Percentiles rank a stretch among this genome's conserved stretches.
These are phyloP conservation scores for Populus tomentosa DNA, from an alignment of 441 rosid genomes.

Conservation along the genomic window DNA sequence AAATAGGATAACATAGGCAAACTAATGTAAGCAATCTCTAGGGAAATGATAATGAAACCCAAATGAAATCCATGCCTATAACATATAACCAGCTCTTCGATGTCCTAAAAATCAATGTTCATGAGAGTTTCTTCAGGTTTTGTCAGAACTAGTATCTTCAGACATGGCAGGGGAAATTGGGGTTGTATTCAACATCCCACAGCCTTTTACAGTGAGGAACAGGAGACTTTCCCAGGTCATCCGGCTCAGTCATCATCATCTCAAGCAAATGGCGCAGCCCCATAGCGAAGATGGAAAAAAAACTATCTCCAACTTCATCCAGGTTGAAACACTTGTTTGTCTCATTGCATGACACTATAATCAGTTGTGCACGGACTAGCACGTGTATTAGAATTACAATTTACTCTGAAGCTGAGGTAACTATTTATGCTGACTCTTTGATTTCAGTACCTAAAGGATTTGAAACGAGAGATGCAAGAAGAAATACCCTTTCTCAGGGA, in stretches of 20 bases:
- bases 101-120: slow-evolving; percentile 14
- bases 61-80: not conserved
- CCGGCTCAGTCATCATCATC: slow-evolving; percentile 66
- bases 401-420: not conserved
- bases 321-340: slow-evolving; percentile 33
- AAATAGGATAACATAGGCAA: not conserved
- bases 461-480: slow-evolving; percentile 37
- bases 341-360: not conserved
- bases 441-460: slow-evolving; percentile 42
- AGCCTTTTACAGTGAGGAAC: slow-evolving; percentile 83
- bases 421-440: slow-evolving; percentile 8
- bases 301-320: slow-evolving; percentile 43
- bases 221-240: slow-evolving; percentile 83
- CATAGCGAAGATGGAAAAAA: slow-evolving; percentile 47
- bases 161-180: slow-evolving; percentile 92
- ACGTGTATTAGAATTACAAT: not conserved
- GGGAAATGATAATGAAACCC: not conserved
- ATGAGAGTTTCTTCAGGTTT: slow-evolving; percentile 36
- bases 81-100: not conserved
- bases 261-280: slow-evolving; percentile 63
- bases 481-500: slow-evolving; percentile 47
- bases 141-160: slow-evolving; percentile 62
- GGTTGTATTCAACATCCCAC: slow-evolving; percentile 83
- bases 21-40: not conserved
- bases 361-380: not conserved